Evolutionary conservation across 2,329 filamentous ascomycete genomes (phyloP).

Genomic region (Neofusicoccum parvum): DNA sequence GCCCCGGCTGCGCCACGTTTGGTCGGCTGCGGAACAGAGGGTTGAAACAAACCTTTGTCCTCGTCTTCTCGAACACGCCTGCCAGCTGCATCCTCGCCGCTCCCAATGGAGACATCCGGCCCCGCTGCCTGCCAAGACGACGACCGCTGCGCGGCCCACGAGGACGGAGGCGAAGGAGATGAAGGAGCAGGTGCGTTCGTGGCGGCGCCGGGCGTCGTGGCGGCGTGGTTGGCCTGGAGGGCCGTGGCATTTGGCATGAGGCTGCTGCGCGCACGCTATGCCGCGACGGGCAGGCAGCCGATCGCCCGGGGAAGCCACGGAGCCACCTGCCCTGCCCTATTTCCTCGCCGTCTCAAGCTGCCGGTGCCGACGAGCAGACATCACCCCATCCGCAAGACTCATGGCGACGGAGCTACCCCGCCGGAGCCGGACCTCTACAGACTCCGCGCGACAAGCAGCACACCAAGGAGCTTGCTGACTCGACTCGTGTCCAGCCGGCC

Average conservation of each 20-base stretch:
- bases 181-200: not conserved
- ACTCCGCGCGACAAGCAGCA: not conserved
- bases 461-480: not conserved
- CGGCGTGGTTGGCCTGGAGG: not conserved
- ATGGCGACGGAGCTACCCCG: too few species aligned
- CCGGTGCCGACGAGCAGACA: not conserved
- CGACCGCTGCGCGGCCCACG: not conserved
- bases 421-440: not conserved
- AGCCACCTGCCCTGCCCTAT: not conserved
- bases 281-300: not conserved
- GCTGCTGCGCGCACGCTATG: not conserved
- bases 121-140: not conserved
- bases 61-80: not conserved
- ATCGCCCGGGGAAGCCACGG: slow-evolving; percentile 1
- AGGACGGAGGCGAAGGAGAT: not conserved
- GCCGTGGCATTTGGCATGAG: not conserved
- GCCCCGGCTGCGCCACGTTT: not conserved
- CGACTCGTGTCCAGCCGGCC: not conserved
- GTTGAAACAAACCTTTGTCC: slow-evolving; percentile 2
- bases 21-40: not conserved
- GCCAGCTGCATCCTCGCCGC: not conserved
- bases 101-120: not conserved
- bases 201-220: not conserved
- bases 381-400: not conserved
- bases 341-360: not conserved